A percentile compares a stretch with the other conserved stretches of the same genome.
Conservation (phyloP, 352 stramenopile species). For the Globisporangium radiosum region DNA sequence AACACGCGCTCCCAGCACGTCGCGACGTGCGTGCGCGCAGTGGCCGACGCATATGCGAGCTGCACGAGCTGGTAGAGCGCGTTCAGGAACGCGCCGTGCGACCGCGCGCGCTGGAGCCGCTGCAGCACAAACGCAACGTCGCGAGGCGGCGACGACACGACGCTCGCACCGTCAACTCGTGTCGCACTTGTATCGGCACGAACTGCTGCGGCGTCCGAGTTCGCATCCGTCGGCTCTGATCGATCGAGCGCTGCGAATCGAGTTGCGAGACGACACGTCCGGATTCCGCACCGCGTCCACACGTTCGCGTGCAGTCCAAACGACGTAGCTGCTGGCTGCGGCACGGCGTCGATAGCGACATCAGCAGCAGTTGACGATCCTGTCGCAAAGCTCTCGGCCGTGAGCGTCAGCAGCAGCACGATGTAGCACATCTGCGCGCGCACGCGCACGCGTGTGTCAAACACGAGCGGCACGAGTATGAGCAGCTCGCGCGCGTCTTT, state of each 20-base stretch:
- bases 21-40: constrained; percentile 20
- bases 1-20: constrained; percentile 38
- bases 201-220: background rate
- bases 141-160: background rate
- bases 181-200: no score
- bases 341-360: constrained; percentile 2
- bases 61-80: constrained; percentile 50
- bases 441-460: constrained; percentile 27
- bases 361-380: no score
- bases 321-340: constrained; percentile 10
- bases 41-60: constrained; percentile 20
- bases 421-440: constrained; percentile 59
- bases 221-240: no score
- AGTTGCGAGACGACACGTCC: constrained; percentile 13
- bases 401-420: constrained; percentile 49
- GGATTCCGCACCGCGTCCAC: constrained; percentile 30
- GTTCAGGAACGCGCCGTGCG: constrained; percentile 59
- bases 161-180: background rate
- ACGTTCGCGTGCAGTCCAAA: constrained; percentile 36
- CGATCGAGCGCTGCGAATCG: constrained; percentile 2
- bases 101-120: constrained; percentile 32
- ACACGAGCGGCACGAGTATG: constrained; percentile 30
- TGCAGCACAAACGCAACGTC: constrained; percentile 24
- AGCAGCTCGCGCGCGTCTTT: constrained; percentile 16
- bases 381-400: constrained; percentile 31